Percentiles rank a stretch among this genome's conserved stretches.
phyloP scores from a whole-genome alignment of 257 asterid genomes.

The Cynanchum wilfordii region DNA sequence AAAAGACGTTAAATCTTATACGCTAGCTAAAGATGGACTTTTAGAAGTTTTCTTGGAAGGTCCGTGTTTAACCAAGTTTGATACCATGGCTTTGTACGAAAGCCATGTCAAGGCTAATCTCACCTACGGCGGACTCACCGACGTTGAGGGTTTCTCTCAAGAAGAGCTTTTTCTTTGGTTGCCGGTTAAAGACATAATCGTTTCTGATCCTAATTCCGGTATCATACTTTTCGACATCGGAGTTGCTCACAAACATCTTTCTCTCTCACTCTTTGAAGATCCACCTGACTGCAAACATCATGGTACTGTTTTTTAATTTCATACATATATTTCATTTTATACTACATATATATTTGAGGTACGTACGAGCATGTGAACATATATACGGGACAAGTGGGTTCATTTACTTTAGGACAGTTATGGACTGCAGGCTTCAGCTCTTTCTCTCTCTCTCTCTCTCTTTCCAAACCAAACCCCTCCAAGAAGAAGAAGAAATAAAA shows the following conservation, averaged over 20 bases:
- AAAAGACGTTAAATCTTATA: slow-evolving; percentile 60
- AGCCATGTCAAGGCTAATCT: slow-evolving; percentile 69
- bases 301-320: slow-evolving; percentile 23
- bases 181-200: slow-evolving; percentile 77
- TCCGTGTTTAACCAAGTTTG: slow-evolving; percentile 81
- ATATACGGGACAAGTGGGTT: slow-evolving; percentile 11
- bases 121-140: slow-evolving; percentile 69
- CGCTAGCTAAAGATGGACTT: slow-evolving; percentile 51
- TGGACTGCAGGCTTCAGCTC: background rate
- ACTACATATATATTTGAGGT: background rate
- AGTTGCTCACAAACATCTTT: slow-evolving; percentile 77
- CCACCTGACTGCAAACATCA: slow-evolving; percentile 64
- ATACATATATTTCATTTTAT: too few species aligned
- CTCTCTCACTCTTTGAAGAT: slow-evolving; percentile 83
- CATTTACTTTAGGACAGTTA: slow-evolving; percentile 5
- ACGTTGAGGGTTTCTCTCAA: slow-evolving; percentile 77
- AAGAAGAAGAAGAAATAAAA: background rate
- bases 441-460: background rate
- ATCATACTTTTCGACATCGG: slow-evolving; percentile 80
- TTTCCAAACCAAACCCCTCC: too few species aligned
- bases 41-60: slow-evolving; percentile 70
- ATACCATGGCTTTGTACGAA: slow-evolving; percentile 83
- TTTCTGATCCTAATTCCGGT: slow-evolving; percentile 74
- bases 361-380: slow-evolving; percentile 13
- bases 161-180: slow-evolving; percentile 92